Evolutionary conservation across 2,329 filamentous ascomycete species (phyloP).

Genomic region (Epichloe brachyelytri): DNA sequence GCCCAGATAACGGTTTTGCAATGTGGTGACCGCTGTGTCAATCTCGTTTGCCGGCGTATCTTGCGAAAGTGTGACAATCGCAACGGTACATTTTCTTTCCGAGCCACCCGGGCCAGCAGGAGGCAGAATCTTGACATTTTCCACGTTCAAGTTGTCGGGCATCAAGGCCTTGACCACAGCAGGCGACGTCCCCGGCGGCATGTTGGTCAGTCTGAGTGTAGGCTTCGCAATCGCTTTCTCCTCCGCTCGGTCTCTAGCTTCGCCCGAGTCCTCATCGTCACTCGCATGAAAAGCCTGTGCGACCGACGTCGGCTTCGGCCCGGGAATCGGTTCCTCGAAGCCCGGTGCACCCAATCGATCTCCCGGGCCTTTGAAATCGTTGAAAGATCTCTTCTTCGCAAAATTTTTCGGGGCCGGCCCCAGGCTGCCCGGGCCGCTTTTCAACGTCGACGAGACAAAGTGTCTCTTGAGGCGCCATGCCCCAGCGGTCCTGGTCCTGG

Average conservation of each 20-base stretch:
- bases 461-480: constrained; percentile 40
- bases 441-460: constrained; percentile 43
- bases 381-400: constrained; percentile 40
- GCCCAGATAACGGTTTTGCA: constrained; percentile 77
- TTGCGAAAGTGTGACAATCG: constrained; percentile 68
- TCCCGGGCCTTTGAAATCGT: constrained; percentile 25
- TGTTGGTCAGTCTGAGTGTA: constrained; percentile 46
- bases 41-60: constrained; percentile 77
- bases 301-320: constrained; percentile 36
- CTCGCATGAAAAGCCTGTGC: constrained; percentile 62
- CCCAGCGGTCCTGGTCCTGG: constrained; percentile 2
- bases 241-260: constrained; percentile 31
- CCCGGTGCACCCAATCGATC: constrained; percentile 18
- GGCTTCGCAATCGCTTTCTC: constrained; percentile 50
- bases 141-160: constrained; percentile 48
- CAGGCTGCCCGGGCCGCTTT: constrained; percentile 50
- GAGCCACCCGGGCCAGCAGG: constrained; percentile 31
- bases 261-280: constrained; percentile 40
- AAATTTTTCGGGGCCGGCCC: constrained; percentile 38
- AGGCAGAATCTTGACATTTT: constrained; percentile 57
- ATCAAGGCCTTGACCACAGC: constrained; percentile 47
- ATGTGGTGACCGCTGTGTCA: constrained; percentile 60
- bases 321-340: constrained; percentile 26
- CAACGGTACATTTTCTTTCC: constrained; percentile 60
- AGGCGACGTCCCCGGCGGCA: constrained; percentile 48